Evolutionary conservation across 768 basidiomycete genomes (phyloP), one percentile per base, ranked within the genome.

Genomic region (Phylloporus sp.): DNA sequence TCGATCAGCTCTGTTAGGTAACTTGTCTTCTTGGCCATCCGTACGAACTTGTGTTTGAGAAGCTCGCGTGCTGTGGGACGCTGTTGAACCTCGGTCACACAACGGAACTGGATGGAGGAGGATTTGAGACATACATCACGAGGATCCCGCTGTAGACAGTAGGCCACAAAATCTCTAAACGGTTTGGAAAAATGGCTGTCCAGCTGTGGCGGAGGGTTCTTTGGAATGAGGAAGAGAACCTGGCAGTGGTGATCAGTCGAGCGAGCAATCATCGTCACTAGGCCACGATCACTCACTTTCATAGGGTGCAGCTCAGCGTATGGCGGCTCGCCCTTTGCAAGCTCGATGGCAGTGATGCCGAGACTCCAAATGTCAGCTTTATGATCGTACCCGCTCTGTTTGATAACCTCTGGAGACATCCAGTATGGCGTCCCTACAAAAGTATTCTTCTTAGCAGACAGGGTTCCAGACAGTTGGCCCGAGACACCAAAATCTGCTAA

Each of bases 391-490:
- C 97, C 97, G 50, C 93, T 95, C 72, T 99, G 97, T 69, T 98
- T 98, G 76, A 99, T 99, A 22, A 98, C 95, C 66, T 99, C 97
- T 6, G 97, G 97, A 7, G 92, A 93, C 97, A 99, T 99, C 97
- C 97, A 99, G 66, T 98, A 99, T 4, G 95, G 95, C 16, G 95
- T 95, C 26, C 92, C 92, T 28, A 95, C 95, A 66, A 95, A 97
- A 1, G 95, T 99, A 61, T 99, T 98, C 81, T 97, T 94, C 80
- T 92, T 93, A 18, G 90, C 91, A 11, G 88, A 91, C 39, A 95
- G 73, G 2, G 91, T 95, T 4, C 93, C 93, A 20, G 91, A 94
- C 26, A 99, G 78, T 64, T 99, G 97, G 26, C 97, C 97, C 1
- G 95, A 97, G 5, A 99, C 97, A 64, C 97, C 97, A 64, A 99